Percentiles rank a stretch among this genome's conserved stretches.
Evolutionary conservation across 768 basidiomycete species (phyloP).

Genomic region (Auriscalpium vulgare): DNA sequence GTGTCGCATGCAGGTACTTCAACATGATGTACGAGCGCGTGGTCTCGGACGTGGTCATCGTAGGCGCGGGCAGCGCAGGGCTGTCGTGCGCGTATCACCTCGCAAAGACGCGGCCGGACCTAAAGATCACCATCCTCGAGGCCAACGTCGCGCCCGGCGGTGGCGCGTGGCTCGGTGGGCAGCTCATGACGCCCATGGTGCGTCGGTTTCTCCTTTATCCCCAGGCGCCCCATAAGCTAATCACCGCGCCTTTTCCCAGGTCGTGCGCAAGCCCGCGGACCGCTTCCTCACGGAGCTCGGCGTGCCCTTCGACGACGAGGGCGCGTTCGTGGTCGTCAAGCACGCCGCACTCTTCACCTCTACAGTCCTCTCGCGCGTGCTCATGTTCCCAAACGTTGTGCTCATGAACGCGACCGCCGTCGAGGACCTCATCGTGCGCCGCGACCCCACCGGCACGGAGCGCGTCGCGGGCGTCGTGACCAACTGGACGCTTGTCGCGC

Average conservation of each 20-base stretch:
- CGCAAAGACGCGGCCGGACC: slow-evolving; percentile 57
- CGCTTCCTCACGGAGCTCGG: slow-evolving; percentile 61
- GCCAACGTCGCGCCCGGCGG: slow-evolving; percentile 66
- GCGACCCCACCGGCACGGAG: slow-evolving; percentile 35
- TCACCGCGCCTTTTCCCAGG: slow-evolving; percentile 28
- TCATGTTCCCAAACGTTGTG: slow-evolving; percentile 63
- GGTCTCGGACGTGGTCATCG: slow-evolving; percentile 71
- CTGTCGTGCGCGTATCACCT: slow-evolving; percentile 70
- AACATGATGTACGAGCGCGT: slow-evolving; percentile 64
- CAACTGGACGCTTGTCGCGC: slow-evolving; percentile 44
- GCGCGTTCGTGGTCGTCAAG: slow-evolving; percentile 70
- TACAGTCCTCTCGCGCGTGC: slow-evolving; percentile 62
- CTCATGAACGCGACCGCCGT: slow-evolving; percentile 75
- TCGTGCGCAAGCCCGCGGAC: slow-evolving; percentile 73
- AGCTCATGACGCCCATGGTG: slow-evolving; percentile 77
- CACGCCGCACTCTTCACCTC: slow-evolving; percentile 79
- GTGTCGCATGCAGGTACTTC: slow-evolving; percentile 45
- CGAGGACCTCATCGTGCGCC: slow-evolving; percentile 70
- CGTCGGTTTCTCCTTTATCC: background rate
- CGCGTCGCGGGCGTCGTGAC: slow-evolving; percentile 47
- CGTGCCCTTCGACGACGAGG: slow-evolving; percentile 73
- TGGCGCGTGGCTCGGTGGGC: slow-evolving; percentile 73
- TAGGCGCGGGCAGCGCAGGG: slow-evolving; percentile 62
- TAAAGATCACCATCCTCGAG: slow-evolving; percentile 60
- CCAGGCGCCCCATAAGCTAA: background rate